Percentiles rank a stretch among this genome's conserved stretches.
Conservation (phyloP, 768 basidiomycete genomes). For the Lentinula lateritia region DNA sequence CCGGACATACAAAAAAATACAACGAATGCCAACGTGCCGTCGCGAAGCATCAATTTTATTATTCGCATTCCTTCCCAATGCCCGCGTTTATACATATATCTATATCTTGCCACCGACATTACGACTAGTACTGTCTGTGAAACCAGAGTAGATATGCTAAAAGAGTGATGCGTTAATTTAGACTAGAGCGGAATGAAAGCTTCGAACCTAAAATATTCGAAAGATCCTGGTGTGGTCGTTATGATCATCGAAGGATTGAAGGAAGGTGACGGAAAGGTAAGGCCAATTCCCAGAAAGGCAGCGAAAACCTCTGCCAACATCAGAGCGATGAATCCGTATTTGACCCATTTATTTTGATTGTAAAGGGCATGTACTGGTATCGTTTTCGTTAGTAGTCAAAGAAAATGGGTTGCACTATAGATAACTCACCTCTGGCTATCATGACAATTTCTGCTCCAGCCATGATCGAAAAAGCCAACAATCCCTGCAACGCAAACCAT, state of each 20-base stretch:
- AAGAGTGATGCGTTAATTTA: background rate
- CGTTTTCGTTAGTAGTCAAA: background rate
- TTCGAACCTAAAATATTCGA: slow-evolving; percentile 11
- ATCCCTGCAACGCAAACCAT: slow-evolving; percentile 17
- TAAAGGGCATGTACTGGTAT: slow-evolving; percentile 26
- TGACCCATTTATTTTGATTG: slow-evolving; percentile 16
- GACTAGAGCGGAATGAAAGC: background rate
- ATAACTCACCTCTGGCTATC: slow-evolving; percentile 22
- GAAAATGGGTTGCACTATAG: background rate
- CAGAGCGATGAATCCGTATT: slow-evolving; percentile 13
- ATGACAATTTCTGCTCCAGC: slow-evolving; percentile 23
- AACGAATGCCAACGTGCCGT: slow-evolving; percentile 11
- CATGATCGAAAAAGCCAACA: slow-evolving; percentile 18
- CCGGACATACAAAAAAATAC: slow-evolving; percentile 5
- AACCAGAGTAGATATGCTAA: slow-evolving; percentile 7
- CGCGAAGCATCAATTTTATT: slow-evolving; percentile 8
- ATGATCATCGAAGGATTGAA: slow-evolving; percentile 7
- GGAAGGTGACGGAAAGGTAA: slow-evolving; percentile 6
- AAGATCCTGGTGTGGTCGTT: slow-evolving; percentile 8
- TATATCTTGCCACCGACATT: slow-evolving; percentile 7
- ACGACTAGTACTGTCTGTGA: slow-evolving; percentile 9
- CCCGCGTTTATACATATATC: background rate
- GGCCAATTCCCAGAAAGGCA: slow-evolving; percentile 4
- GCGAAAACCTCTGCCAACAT: slow-evolving; percentile 12
- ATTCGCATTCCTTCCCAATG: slow-evolving; percentile 4